Evolutionary conservation across 768 basidiomycete genomes (phyloP).

Genomic region (Calocybe cyanea): DNA sequence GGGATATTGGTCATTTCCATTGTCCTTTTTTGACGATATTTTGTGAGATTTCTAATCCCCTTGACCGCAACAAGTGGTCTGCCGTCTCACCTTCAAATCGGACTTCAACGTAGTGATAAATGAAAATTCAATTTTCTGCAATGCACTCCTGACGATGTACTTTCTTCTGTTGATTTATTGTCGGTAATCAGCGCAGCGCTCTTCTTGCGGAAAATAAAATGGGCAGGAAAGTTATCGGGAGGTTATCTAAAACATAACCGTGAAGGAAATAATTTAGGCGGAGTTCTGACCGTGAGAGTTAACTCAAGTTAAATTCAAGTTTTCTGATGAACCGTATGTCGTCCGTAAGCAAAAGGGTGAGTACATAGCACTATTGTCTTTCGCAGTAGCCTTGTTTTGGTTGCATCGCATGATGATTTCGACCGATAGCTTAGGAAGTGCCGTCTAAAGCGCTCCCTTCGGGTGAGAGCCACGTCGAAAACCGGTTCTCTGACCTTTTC

Average conservation of each 20-base stretch:
- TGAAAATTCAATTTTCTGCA: too few relatives aligned
- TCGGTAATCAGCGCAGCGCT: background rate
- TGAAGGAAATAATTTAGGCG: background rate
- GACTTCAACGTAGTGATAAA: too few relatives aligned
- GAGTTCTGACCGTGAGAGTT: slow-evolving; percentile 1
- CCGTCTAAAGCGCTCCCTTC: slow-evolving; percentile 47
- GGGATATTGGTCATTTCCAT: slow-evolving; percentile 17
- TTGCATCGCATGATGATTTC: slow-evolving; percentile 37
- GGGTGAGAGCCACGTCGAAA: slow-evolving; percentile 40
- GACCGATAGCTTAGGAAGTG: slow-evolving; percentile 57
- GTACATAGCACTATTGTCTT: too few relatives aligned
- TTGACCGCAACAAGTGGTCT: background rate
- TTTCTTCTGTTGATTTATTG: background rate
- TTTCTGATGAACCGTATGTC: too few relatives aligned
- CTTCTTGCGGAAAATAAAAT: background rate
- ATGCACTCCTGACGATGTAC: too few relatives aligned
- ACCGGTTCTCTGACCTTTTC: slow-evolving; percentile 50
- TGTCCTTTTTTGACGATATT: slow-evolving; percentile 2
- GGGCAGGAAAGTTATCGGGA: slow-evolving; percentile 1
- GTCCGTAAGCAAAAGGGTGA: too few relatives aligned
- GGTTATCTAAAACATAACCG: slow-evolving; percentile 11
- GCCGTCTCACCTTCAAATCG: too few relatives aligned
- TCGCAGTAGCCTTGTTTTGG: too few relatives aligned
- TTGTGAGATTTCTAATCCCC: slow-evolving; percentile 5
- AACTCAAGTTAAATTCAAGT: too few relatives aligned